Evolutionary conservation across 2,329 filamentous ascomycete genomes (phyloP), one percentile per base, ranked within the genome.

Genomic region (Penicillium psychrosexuale): DNA sequence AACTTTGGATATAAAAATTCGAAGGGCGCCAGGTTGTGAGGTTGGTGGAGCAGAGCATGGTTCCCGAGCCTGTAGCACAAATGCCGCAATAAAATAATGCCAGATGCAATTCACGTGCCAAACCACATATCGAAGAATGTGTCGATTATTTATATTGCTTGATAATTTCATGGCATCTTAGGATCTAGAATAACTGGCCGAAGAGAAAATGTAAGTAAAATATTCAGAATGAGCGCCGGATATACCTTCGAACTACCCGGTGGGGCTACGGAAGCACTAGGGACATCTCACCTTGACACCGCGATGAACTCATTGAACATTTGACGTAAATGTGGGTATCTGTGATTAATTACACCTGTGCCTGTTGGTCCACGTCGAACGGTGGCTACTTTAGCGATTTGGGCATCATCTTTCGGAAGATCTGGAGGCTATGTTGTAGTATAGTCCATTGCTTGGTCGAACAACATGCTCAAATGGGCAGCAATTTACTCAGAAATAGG

Each of bases 41-140:
- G 46, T 40, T 22, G 22, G 31, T 37, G 19, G 45, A 13, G 38
- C 37, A 38, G 51, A 49, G 45, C 51, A 24, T 42, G 28, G 24
- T 53, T 13, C 33, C 45, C 13, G 36, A 33, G 19, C 38, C 45
- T 53, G 44, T 53, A 50, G 51, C 45, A 53, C 38, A 53, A 53
- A 53, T 50, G 45, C 51, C 51, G 37, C 51, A 34, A 15, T 17
- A 17, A 36, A 38, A 22, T 38, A 13, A 13, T 22, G 13, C 11
- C n/a, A 28, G 13, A n/a, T 36, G 12, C 17, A 34, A 34, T 47
- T 28, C 28, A 28, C 46, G 8, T 2, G 15, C 22, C n/a, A 38
- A 28, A 47, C 12, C 33, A 30, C 12, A 15, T 19, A 19, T 17
- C 6, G 11, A 36, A 27, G 3, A 36, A 27, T 17, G 8, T 17